Percentiles rank a stretch among this genome's conserved stretches.
phyloP scores from a whole-genome alignment of 805 yeast genomes.

The Tetrapisispora phaffii region DNA sequence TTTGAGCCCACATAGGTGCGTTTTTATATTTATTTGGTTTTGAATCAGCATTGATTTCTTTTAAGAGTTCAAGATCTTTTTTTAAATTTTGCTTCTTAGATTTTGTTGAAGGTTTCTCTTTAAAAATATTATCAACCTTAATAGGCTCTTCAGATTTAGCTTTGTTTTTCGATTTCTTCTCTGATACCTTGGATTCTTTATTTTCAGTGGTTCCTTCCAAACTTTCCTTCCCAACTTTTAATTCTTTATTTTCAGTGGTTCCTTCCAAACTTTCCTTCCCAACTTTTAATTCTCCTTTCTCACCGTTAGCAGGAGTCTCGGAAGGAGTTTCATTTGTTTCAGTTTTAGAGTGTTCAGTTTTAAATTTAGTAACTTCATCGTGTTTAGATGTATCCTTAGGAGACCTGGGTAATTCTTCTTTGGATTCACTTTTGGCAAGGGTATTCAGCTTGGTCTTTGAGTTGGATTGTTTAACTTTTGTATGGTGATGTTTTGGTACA shows the following conservation, averaged over 20 bases:
- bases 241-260: background rate
- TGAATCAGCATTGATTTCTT: conserved; percentile 22
- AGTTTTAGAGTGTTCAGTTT: no score
- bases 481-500: background rate
- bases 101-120: conserved; percentile 23
- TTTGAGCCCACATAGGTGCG: conserved; percentile 80
- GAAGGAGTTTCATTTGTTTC: background rate
- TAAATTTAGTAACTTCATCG: no score
- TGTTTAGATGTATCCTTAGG: background rate
- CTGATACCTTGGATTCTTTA: background rate
- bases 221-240: background rate
- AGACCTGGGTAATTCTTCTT: background rate
- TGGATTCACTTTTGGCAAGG: background rate
- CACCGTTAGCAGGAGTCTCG: background rate
- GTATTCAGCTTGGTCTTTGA: background rate
- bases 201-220: background rate
- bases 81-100: conserved; percentile 27
- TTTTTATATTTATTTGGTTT: conserved; percentile 54
- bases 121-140: conserved; percentile 20
- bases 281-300: background rate
- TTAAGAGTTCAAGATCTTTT: conserved; percentile 24
- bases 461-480: background rate
- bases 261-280: background rate
- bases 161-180: background rate
- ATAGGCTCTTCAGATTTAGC: background rate